Evolutionary conservation across 2,329 filamentous ascomycete species (phyloP).

Genomic region (Truncatella angustata): DNA sequence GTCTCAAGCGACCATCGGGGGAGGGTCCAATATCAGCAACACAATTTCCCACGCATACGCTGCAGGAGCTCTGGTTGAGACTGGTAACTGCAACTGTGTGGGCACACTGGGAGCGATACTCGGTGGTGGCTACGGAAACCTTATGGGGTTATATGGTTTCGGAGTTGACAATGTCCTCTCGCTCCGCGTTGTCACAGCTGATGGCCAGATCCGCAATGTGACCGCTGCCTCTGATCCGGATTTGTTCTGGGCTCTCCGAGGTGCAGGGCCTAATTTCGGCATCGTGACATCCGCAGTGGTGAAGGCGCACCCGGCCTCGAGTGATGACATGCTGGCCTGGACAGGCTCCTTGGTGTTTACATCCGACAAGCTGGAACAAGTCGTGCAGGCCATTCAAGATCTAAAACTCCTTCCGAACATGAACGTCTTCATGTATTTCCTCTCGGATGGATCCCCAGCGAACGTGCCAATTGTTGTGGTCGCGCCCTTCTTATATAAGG

Average conservation of each 20-base stretch:
- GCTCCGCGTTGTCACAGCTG: neutral
- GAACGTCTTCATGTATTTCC: neutral
- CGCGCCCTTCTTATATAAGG: neutral
- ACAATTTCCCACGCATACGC: neutral
- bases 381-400: neutral
- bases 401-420: neutral
- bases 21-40: neutral
- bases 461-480: neutral
- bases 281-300: slow-evolving; percentile 15
- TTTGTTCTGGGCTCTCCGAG: slow-evolving; percentile 29
- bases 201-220: neutral
- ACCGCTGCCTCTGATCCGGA: slow-evolving; percentile 23
- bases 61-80: neutral
- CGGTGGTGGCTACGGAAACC: slow-evolving; percentile 1
- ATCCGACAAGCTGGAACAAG: neutral
- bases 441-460: neutral
- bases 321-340: neutral
- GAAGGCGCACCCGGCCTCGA: neutral
- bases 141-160: slow-evolving; percentile 5
- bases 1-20: neutral
- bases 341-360: neutral
- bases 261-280: slow-evolving; percentile 31
- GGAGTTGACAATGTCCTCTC: slow-evolving; percentile 3
- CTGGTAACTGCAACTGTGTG: neutral
- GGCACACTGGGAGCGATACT: neutral